Evolutionary conservation across 768 basidiomycete genomes (phyloP), one percentile per base, ranked within the genome.

Genomic region (Tulasnella sp.): DNA sequence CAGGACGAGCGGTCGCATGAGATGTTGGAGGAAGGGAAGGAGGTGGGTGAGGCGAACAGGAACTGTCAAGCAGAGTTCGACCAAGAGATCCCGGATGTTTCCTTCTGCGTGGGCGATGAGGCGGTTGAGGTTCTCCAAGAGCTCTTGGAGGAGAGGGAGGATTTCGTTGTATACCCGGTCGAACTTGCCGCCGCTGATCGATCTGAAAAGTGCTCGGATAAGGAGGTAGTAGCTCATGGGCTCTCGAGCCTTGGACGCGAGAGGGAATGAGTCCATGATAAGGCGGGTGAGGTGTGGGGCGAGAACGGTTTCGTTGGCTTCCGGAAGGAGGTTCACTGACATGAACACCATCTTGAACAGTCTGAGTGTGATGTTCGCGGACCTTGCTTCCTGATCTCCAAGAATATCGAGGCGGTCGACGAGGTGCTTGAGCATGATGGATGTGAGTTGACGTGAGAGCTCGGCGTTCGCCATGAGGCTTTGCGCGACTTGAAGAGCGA

Each of bases 111-210:
- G 90, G 75, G 93, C 89, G 24, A 99, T 90, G 81, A 99, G 96
- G 75, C 94, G 91, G 83, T 97, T 97, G 72, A 99, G 88, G 81
- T 93, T 95, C 84, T 99, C 97, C 74, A 99, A 90, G 93, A 99
- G 96, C 84, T 98, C 97, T 24, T 98, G 97, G 6, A 99, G 90
- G 74, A 99, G 91, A 2, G 98, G 97, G 14, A 99, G 88, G 16
- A 99, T 97, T 83, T 97, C 97, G 84, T 96, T 96, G 88, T 99
- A 99, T 73, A 99, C 86, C 46, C 94, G 89, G 84, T 99, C 98
- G 85, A 98, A 98, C 40, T 95, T 90, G 12, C 97, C 97, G 0
- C 96, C 96, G 31, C 94, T 94, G 80, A 97, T 97, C 40, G 93
- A 94, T 76, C 97, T 92, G 88, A 99, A 99, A 72, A 99, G 90